Conservation (phyloP, 1,284 basidiomycete genomes). For the Schizophyllum commune region DNA sequence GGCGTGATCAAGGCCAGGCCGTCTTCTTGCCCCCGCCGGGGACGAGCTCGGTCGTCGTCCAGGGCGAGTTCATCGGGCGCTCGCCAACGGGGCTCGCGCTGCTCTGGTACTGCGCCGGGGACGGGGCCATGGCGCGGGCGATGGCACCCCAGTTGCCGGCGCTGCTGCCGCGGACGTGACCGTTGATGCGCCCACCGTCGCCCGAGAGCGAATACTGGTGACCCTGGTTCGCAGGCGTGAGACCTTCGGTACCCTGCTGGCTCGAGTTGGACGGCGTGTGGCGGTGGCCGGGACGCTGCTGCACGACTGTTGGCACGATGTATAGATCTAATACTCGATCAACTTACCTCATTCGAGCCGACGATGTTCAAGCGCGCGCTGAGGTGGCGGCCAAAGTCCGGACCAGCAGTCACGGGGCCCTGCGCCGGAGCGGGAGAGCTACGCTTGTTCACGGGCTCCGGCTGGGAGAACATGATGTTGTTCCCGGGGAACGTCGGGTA, state of each 20-base stretch:
- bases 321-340: conserved; percentile 8
- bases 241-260: conserved; percentile 57
- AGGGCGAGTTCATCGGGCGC: conserved; percentile 48
- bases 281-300: conserved; percentile 42
- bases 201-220: conserved; percentile 39
- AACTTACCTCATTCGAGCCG: conserved; percentile 56
- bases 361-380: conserved; percentile 62
- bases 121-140: conserved; percentile 44
- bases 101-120: conserved; percentile 45
- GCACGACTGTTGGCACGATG: conserved; percentile 13
- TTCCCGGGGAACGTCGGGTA: conserved; percentile 45
- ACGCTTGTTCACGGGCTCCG: conserved; percentile 36
- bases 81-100: conserved; percentile 51
- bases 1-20: no score
- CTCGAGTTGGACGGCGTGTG: conserved; percentile 41
- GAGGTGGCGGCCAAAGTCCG: conserved; percentile 70
- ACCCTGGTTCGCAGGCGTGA: conserved; percentile 31
- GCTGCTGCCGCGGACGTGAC: conserved; percentile 68
- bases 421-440: conserved; percentile 61
- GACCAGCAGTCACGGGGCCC: conserved; percentile 69
- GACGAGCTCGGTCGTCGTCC: conserved; percentile 57
- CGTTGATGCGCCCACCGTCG: conserved; percentile 34
- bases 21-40: conserved; percentile 22
- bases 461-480: conserved; percentile 49
- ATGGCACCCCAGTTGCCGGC: conserved; percentile 69